Base-by-base conservation (phyloP, 805 yeast species). In the Naumovozyma castellii region DNA sequence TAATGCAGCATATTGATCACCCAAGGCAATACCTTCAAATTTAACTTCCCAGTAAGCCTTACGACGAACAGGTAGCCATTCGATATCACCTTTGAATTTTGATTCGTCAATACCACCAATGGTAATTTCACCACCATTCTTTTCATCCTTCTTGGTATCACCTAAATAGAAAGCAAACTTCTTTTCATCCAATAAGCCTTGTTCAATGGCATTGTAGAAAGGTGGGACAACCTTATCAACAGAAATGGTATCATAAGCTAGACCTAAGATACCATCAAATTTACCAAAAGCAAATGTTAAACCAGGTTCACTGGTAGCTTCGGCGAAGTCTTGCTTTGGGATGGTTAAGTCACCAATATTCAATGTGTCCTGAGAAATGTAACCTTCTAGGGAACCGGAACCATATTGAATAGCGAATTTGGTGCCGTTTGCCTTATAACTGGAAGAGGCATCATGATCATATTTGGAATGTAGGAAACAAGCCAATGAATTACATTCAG, bases 1-100 rank as follows among this genome's bases (percentile, higher is more conserved):
- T 57, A 92, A 76, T 53, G 72, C 76, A 37, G 97, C 96, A 57
- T 75, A 84, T 68, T 92, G 95, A 51, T 83, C 84, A 56, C 98
- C 98, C 47, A 92, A 73, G 34, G 88, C 84, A 61, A 92, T 72
- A 53, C 95, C 88, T 53, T 86, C 86, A 52, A 92, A 82, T 53
- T 81, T 76, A 44, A 92, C 98, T 73, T 92, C 98, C 98, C 98
- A 92, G 76, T 92, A 92, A 27, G 97, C 98, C 79, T 88, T 87
- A 75, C 98, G 85, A 73, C 98, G 86, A 46, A 92, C 94, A 43
- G 98, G 98, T 66, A 92, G 75, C 87, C 94, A 87, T 39, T 90
- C 84, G 56, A 92, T 74, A 51, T 90, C 77, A 50, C 98, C 98
- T 37, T 69, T 66, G 65, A 69, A 86, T 61, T 78, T 75, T 46